Conservation (phyloP, 306 rosid species). For the Sicyos edulis region DNA sequence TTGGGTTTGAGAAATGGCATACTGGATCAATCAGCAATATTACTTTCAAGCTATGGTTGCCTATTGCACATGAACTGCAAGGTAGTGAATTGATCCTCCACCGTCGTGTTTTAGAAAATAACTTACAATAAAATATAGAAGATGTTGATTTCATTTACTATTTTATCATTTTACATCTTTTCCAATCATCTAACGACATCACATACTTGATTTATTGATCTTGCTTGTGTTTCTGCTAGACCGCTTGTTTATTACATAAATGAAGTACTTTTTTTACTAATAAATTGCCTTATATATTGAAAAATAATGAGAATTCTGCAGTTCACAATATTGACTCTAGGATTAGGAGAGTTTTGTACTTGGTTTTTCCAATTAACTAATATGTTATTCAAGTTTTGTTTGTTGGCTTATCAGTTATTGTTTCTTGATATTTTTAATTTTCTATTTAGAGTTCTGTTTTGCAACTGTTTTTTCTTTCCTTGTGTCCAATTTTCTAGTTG, state of each 20-base stretch:
- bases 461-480: no score
- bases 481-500: no score
- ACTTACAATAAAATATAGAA: neutral
- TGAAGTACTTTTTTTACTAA: neutral
- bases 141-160: neutral
- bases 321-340: neutral
- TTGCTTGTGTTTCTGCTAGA: neutral
- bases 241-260: neutral
- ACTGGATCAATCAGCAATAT: constrained; percentile 93
- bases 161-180: constrained; percentile 9
- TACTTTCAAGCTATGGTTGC: constrained; percentile 77
- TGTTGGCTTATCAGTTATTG: neutral
- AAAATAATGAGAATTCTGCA: neutral
- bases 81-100: constrained; percentile 42
- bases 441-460: no score
- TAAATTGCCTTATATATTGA: neutral
- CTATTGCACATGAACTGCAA: constrained; percentile 95
- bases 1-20: constrained; percentile 93
- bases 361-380: neutral
- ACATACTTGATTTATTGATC: neutral
- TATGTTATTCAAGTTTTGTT: neutral
- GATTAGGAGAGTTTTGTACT: constrained; percentile 5
- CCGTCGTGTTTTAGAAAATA: neutral
- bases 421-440: neutral
- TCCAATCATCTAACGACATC: no score